phyloP scores from a whole-genome alignment of 2,329 filamentous ascomycete species.

The Pestalotiopsis sp. region DNA sequence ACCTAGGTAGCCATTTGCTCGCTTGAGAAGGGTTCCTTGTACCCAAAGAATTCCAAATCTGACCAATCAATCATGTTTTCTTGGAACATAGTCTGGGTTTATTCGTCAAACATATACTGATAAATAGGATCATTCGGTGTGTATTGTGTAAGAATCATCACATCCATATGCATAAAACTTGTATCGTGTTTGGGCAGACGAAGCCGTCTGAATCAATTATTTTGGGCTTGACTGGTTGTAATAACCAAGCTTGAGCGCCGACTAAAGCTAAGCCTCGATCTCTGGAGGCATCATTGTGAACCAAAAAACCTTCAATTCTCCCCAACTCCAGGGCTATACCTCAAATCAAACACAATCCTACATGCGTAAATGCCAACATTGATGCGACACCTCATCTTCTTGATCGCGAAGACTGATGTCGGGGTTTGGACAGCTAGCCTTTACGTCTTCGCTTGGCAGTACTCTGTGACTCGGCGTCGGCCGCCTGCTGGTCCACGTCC shows the following conservation, averaged over 20 bases:
- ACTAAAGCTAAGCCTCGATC: not conserved
- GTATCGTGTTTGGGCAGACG: not conserved
- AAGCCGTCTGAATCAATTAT: not conserved
- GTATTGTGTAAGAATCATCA: too few relatives aligned
- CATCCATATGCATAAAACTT: not conserved
- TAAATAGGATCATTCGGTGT: too few relatives aligned
- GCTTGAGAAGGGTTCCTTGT: too few relatives aligned
- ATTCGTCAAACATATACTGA: too few relatives aligned
- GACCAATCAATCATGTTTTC: too few relatives aligned
- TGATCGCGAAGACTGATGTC: not conserved
- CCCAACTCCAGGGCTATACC: not conserved
- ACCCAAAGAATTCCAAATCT: too few relatives aligned
- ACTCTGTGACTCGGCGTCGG: slow-evolving; percentile 37
- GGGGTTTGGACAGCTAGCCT: slow-evolving; percentile 21
- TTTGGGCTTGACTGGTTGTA: not conserved
- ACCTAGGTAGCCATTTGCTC: too few relatives aligned
- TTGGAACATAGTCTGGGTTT: too few relatives aligned
- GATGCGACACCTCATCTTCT: not conserved
- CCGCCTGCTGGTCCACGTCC: slow-evolving; percentile 47
- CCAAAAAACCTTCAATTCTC: not conserved
- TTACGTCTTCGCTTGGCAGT: slow-evolving; percentile 32
- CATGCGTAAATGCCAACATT: not conserved
- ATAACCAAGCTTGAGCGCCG: not conserved
- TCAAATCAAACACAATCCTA: not conserved
- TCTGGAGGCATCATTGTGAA: not conserved